A percentile compares a stretch with the other conserved stretches of the same genome.
phyloP scores from a whole-genome alignment of 495 filamentous ascomycete species.

The Neurospora tetrasperma region DNA sequence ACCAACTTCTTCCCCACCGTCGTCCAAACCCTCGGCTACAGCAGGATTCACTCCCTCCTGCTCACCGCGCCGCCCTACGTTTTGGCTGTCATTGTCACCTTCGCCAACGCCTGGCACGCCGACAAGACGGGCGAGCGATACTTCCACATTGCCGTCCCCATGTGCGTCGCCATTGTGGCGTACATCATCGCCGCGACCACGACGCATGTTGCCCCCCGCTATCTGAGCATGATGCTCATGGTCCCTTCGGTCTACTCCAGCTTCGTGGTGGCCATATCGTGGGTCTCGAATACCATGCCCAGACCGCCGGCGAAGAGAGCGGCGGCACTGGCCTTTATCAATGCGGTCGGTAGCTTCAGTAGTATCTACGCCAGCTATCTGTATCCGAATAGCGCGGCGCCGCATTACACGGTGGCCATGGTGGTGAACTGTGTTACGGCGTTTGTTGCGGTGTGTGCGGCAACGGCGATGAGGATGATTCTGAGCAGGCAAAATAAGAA shows the following conservation, averaged over 20 bases:
- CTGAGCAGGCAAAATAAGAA: slow-evolving; percentile 63
- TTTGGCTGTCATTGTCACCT: slow-evolving; percentile 58
- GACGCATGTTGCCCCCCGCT: slow-evolving; percentile 52
- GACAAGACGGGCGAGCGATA: slow-evolving; percentile 72
- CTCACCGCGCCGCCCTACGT: slow-evolving; percentile 71
- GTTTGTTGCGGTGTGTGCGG: slow-evolving; percentile 54
- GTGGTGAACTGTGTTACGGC: slow-evolving; percentile 61
- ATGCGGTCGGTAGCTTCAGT: slow-evolving; percentile 64
- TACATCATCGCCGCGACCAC: slow-evolving; percentile 71
- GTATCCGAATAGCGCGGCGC: slow-evolving; percentile 34
- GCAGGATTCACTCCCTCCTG: slow-evolving; percentile 54
- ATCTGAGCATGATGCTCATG: slow-evolving; percentile 82
- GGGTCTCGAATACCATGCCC: slow-evolving; percentile 72
- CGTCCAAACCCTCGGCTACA: slow-evolving; percentile 60
- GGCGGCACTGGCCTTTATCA: slow-evolving; percentile 70
- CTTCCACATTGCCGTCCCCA: slow-evolving; percentile 60
- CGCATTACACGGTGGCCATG: slow-evolving; percentile 56
- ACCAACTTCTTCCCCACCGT: slow-evolving; percentile 91
- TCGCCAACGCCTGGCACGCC: slow-evolving; percentile 66
- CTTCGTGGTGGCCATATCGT: slow-evolving; percentile 64
- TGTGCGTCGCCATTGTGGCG: slow-evolving; percentile 57
- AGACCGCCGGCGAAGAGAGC: slow-evolving; percentile 80
- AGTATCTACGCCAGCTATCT: slow-evolving; percentile 72
- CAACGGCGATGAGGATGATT: slow-evolving; percentile 53
- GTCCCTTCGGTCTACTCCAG: slow-evolving; percentile 52